Evolutionary conservation across 768 basidiomycete genomes (phyloP), one percentile per base, ranked within the genome.

Genomic region (Suillus discolor): DNA sequence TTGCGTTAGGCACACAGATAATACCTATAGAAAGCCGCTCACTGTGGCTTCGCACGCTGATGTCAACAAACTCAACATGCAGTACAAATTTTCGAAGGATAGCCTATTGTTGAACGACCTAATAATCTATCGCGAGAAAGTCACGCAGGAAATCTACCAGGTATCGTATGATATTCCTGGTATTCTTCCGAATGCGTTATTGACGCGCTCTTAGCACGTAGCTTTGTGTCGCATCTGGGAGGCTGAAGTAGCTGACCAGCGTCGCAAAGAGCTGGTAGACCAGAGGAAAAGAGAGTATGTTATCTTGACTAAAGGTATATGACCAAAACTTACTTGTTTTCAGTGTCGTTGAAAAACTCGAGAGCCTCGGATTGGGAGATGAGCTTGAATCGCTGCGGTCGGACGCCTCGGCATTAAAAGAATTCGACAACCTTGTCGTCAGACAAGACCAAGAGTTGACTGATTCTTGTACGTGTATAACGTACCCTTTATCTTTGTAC

Each of bases 261-360:
- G 31, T 31, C 53, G 53, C 28, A 54, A 31, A 54, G 53, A 54
- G 31, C 53, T 54, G 28, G 18, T 54, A 18, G 53, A 54, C 28
- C 53, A 54, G 18, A 54, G 53, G 28, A 54, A 31, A 54, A 54
- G 31, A 54, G 53, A 54, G 53, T 54, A 18, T 54, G 53, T 28
- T 6, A 54, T 31, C 9, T 34, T 31, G 15, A 31, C 16, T 11
- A 34, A 28, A 18, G 16, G 9, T 31, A 31, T 31, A 31, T 31
- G 9, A 4, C 18, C 2, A 18, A 54, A 31, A 54, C 18, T 54
- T 18, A 54, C 53, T 18, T 31, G 16, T 18, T 18, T 28, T 54
- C 28, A 54, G 53, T 16, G 53, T 54, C 53, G 9, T 54, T 54
- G 53, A 15, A 20, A 55, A 34, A n/a, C 31, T 55, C 31, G 5